phyloP scores from a whole-genome alignment of 2,329 filamentous ascomycete genomes.

The Cryphonectria carpinicola region DNA sequence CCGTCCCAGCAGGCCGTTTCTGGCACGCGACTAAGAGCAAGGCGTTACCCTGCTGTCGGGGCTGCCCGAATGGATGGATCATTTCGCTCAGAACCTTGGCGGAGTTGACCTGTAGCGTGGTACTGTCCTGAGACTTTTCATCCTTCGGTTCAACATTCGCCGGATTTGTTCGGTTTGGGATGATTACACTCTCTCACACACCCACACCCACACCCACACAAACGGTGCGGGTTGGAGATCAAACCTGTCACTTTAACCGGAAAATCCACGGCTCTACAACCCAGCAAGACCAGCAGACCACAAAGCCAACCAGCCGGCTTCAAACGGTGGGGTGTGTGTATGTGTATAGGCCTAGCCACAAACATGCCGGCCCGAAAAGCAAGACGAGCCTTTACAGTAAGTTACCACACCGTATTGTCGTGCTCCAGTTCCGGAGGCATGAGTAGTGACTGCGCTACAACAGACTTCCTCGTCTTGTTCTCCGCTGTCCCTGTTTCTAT shows the following conservation, averaged over 20 bases:
- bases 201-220: too few species aligned
- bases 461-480: neutral
- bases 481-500: neutral
- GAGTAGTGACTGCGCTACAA: neutral
- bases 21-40: neutral
- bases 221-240: neutral
- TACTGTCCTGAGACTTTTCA: slow-evolving; percentile 9
- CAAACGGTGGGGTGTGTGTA: neutral
- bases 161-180: slow-evolving; percentile 6
- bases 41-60: slow-evolving; percentile 7
- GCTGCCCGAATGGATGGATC: slow-evolving; percentile 13
- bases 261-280: neutral
- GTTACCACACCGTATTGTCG: neutral
- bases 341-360: neutral
- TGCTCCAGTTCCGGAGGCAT: neutral
- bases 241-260: neutral
- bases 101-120: slow-evolving; percentile 9
- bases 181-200: neutral
- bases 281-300: neutral
- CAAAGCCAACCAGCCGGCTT: neutral
- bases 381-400: neutral
- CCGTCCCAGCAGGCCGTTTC: slow-evolving; percentile 6
- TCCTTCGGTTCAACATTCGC: slow-evolving; percentile 25
- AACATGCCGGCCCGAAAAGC: neutral
- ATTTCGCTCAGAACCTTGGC: neutral